Conservation (phyloP, 2,329 filamentous ascomycete genomes). For the Leptographium procerum region DNA sequence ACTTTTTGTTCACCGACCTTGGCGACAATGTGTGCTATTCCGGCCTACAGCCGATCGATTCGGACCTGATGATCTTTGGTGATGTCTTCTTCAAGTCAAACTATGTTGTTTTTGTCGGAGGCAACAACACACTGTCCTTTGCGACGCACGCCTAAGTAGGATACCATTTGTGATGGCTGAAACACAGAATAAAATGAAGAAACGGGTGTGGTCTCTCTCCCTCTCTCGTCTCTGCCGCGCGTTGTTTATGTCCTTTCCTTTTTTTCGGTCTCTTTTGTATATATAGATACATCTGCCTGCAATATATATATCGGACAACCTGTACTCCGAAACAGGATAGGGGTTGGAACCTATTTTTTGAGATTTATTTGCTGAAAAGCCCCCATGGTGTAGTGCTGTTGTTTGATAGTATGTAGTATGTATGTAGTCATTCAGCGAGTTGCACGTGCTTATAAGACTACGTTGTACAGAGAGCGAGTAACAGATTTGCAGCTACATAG, state of each 20-base stretch:
- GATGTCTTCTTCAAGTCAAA: constrained; percentile 52
- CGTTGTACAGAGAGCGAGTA: too few species aligned
- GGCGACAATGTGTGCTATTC: constrained; percentile 51
- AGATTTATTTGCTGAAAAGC: background rate
- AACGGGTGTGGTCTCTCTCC: background rate
- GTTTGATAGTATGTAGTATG: too few species aligned
- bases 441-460: too few species aligned
- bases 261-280: background rate
- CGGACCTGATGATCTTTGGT: constrained; percentile 48
- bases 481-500: too few species aligned
- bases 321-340: background rate
- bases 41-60: constrained; percentile 50
- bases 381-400: too few species aligned
- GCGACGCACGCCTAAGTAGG: constrained; percentile 28
- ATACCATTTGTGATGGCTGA: background rate
- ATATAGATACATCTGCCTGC: background rate
- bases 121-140: constrained; percentile 42
- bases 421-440: too few species aligned
- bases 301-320: background rate
- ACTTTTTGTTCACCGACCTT: constrained; percentile 42
- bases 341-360: background rate
- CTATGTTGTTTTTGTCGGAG: constrained; percentile 45
- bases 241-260: background rate
- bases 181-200: background rate
- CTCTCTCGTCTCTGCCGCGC: background rate